Evolutionary conservation across 2,329 filamentous ascomycete genomes (phyloP).

Genomic region (Phyllosticta paracitricarpa): DNA sequence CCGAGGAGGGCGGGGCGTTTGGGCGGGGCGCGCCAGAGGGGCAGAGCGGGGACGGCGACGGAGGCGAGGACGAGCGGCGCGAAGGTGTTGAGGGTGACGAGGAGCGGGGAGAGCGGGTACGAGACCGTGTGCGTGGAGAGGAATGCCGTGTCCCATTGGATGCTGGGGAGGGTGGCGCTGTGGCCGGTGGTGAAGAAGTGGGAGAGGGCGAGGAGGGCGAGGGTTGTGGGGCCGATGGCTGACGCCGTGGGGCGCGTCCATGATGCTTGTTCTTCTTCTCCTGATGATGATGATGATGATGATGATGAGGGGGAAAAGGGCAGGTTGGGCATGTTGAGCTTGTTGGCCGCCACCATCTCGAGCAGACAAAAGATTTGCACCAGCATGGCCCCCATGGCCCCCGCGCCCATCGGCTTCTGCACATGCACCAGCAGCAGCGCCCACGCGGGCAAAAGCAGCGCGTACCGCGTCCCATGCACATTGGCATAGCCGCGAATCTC

Average conservation of each 20-base stretch:
- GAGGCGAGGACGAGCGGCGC: conserved; percentile 79
- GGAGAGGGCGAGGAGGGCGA: conserved; percentile 83
- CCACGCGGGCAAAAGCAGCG: conserved; percentile 72
- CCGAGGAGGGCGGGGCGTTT: conserved; percentile 56
- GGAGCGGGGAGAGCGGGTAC: conserved; percentile 81
- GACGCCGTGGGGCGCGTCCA: conserved; percentile 42
- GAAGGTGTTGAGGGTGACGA: conserved; percentile 78
- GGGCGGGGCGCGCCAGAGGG: conserved; percentile 81
- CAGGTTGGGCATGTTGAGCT: conserved; percentile 14
- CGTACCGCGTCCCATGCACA: conserved; percentile 81
- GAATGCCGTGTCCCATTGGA: conserved; percentile 96
- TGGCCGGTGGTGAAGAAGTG: conserved; percentile 98
- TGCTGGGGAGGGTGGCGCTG: conserved; percentile 74
- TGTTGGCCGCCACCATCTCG: conserved; percentile 54
- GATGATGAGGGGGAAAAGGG: conserved; percentile 52
- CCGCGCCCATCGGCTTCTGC: conserved; percentile 89
- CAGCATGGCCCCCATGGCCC: conserved; percentile 68
- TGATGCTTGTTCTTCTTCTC: conserved; percentile 25
- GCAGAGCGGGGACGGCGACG: conserved; percentile 67
- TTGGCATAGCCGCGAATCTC: conserved; percentile 88
- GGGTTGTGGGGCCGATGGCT: conserved; percentile 71
- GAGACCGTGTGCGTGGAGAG: conserved; percentile 72
- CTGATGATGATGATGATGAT: conserved; percentile 40
- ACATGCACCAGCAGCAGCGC: conserved; percentile 67
- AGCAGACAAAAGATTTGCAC: conserved; percentile 79